Evolutionary conservation across 2,329 filamentous ascomycete genomes (phyloP).

Genomic region (Penicillium crustosum): DNA sequence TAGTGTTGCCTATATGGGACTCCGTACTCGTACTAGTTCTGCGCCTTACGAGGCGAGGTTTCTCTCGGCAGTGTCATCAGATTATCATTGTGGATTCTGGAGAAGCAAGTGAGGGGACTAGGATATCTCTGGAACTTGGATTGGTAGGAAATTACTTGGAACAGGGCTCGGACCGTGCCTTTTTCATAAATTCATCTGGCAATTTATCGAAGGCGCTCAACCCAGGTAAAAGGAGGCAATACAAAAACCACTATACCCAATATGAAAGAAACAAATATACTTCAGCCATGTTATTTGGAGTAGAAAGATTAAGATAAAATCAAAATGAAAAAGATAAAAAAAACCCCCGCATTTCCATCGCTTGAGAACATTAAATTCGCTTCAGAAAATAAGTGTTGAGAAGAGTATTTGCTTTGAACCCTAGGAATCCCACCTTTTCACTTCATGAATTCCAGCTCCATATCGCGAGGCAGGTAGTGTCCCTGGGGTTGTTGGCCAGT

Average conservation of each 20-base stretch:
- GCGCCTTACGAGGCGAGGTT: constrained; percentile 4
- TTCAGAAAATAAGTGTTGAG: constrained; percentile 1
- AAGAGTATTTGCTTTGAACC: background rate
- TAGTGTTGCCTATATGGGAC: constrained; percentile 3
- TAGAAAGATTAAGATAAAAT: constrained; percentile 2
- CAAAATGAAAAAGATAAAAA: constrained; percentile 1
- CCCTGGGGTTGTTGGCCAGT: constrained; percentile 14
- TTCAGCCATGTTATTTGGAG: background rate
- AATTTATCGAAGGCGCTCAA: background rate
- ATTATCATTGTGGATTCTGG: background rate
- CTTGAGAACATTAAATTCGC: constrained; percentile 8
- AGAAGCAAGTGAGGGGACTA: background rate
- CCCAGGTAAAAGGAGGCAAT: background rate
- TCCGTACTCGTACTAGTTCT: background rate
- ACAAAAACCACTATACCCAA: background rate
- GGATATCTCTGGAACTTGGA: background rate
- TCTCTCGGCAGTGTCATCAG: constrained; percentile 6
- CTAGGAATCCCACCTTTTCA: background rate
- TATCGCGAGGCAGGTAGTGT: constrained; percentile 14
- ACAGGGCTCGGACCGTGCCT: background rate
- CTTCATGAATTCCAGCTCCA: constrained; percentile 23
- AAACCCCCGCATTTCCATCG: constrained; percentile 6
- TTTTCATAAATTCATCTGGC: background rate
- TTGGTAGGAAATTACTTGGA: background rate
- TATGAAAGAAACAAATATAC: background rate